Percentiles rank a stretch among this genome's conserved stretches.
These are phyloP conservation scores for Cladosporium sp. DNA, from an alignment of 2,329 filamentous ascomycete genomes.

Conservation along the genomic window DNA sequence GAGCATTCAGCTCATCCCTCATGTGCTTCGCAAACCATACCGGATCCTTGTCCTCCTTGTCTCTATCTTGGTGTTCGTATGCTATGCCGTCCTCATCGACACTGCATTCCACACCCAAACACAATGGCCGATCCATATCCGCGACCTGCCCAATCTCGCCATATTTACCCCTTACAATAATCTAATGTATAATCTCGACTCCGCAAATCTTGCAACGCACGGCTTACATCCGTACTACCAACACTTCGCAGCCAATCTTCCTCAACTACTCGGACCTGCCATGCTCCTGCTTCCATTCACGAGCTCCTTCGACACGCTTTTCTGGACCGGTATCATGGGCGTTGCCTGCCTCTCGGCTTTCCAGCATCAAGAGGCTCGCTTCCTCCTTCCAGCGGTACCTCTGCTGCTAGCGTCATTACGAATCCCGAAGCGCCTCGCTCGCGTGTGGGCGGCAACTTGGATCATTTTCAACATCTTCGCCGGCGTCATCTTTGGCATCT, in stretches of 20 bases:
- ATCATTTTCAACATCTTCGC: slow-evolving; percentile 65
- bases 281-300: slow-evolving; percentile 42
- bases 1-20: slow-evolving; percentile 74
- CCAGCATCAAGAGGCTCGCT: slow-evolving; percentile 76
- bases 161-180: slow-evolving; percentile 53
- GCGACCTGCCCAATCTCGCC: slow-evolving; percentile 55
- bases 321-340: slow-evolving; percentile 71
- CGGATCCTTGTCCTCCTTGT: slow-evolving; percentile 59
- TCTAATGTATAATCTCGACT: slow-evolving; percentile 47
- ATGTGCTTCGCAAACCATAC: slow-evolving; percentile 69
- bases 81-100: slow-evolving; percentile 59
- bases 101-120: slow-evolving; percentile 33
- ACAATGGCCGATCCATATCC: slow-evolving; percentile 63
- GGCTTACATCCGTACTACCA: slow-evolving; percentile 52
- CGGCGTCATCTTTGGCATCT: slow-evolving; percentile 71
- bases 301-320: slow-evolving; percentile 56
- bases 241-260: slow-evolving; percentile 49
- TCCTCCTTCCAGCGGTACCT: slow-evolving; percentile 70
- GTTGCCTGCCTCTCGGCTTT: slow-evolving; percentile 68
- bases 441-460: slow-evolving; percentile 58
- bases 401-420: slow-evolving; percentile 71
- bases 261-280: slow-evolving; percentile 50
- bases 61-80: slow-evolving; percentile 67
- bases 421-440: slow-evolving; percentile 54
- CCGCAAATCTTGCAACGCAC: slow-evolving; percentile 48